Base-by-base conservation (phyloP, 805 yeast species). In the Ogataea sp. region DNA sequence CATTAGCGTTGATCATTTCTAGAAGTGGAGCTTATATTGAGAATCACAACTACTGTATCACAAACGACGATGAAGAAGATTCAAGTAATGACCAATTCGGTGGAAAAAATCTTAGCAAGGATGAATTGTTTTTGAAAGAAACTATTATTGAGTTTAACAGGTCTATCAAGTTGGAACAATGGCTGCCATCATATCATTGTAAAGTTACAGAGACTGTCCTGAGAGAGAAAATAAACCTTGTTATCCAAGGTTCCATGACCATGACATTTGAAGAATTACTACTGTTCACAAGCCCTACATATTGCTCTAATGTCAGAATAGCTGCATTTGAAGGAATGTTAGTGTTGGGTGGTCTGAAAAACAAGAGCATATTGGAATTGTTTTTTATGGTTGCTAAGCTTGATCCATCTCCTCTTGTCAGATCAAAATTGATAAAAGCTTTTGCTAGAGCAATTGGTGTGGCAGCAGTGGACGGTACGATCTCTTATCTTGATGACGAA, bases 131-230 rank as follows among this genome's bases (percentile, higher is more conserved):
- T 49, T 53, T 75, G 2, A 47, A 55, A 3, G 71, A 70, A 14
- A 77, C 80, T 0, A 49, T 80, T 7, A 68, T 71, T 6, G 97
- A 89, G 52, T 65, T 93, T 34, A 76, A 80, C 40, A 70, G 97
- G 42, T 71, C 79, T 43, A 76, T 78, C 47, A 78, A 88, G 44
- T 70, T 93, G 62, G 97, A 90, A 52, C 78, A 74, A 32, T 87
- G 94, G 94, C 68, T 82, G 7, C 90, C 96, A 1, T 80, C 95
- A 0, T 77, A 73, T 44, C 80, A 77, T 38, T 56, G 71, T 41
- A 45, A 69, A 28, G 64, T 84, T 30, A 69, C 88, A 15, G 59
- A 67, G 21, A 63, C 75, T 5, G 75, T 88, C 23, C 48, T 88
- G 18, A 58, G 62, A 30, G 80, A 75, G 45, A 83, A 81, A 45